A percentile compares a stretch with the other conserved stretches of the same genome.
phyloP scores from a whole-genome alignment of 805 yeast genomes.

The Cyberlindnera japonica region DNA sequence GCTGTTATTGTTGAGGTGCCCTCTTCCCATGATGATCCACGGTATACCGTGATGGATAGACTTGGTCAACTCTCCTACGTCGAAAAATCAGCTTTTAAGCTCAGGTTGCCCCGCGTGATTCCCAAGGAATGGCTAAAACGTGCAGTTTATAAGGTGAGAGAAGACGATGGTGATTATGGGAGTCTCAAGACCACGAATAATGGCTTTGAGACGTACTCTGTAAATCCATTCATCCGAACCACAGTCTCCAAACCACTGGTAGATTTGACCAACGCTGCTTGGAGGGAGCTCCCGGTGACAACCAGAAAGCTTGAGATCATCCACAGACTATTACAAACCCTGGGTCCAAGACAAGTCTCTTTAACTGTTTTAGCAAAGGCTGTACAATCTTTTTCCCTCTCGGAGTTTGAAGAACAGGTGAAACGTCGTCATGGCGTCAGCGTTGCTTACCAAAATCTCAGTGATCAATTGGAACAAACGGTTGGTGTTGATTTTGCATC shows the following conservation, averaged over 20 bases:
- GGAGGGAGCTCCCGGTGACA: slow-evolving; percentile 37
- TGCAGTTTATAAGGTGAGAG: slow-evolving; percentile 20
- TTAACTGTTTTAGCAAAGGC: slow-evolving; percentile 37
- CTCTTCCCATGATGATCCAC: slow-evolving; percentile 41
- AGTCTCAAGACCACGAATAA: slow-evolving; percentile 31
- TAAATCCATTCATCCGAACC: slow-evolving; percentile 33
- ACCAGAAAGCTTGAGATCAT: slow-evolving; percentile 41
- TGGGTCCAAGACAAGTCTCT: slow-evolving; percentile 40
- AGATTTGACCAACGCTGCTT: slow-evolving; percentile 37
- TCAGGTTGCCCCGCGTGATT: slow-evolving; percentile 53
- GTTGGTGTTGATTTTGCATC: slow-evolving; percentile 30
- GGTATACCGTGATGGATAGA: slow-evolving; percentile 53
- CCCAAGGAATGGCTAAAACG: slow-evolving; percentile 36
- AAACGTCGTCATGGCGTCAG: slow-evolving; percentile 18
- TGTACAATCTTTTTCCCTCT: slow-evolving; percentile 32
- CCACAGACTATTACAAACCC: slow-evolving; percentile 41
- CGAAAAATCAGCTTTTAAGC: slow-evolving; percentile 39
- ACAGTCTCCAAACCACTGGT: slow-evolving; percentile 34
- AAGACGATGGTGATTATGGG: slow-evolving; percentile 22
- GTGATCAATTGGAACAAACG: slow-evolving; percentile 11
- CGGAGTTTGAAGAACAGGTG: slow-evolving; percentile 20
- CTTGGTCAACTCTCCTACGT: slow-evolving; percentile 55
- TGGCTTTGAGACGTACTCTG: slow-evolving; percentile 27
- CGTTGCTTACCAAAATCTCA: slow-evolving; percentile 28
- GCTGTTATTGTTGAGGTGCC: slow-evolving; percentile 58